Base-by-base conservation (phyloP, 1,284 basidiomycete genomes). In the Pisolithus thermaeus region DNA sequence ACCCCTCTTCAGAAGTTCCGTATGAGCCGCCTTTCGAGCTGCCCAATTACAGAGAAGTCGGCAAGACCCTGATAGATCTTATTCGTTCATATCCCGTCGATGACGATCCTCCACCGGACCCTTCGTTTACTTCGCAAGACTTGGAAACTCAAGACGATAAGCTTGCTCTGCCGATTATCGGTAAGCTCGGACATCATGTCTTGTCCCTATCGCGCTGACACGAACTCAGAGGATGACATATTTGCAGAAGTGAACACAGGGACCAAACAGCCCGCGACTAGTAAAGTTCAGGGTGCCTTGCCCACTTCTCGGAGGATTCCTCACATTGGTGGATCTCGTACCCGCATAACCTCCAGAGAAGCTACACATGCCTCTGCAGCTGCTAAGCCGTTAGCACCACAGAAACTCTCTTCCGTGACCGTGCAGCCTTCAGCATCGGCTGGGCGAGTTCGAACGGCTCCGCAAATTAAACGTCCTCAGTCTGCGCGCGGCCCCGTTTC, bases 1-100 rank as follows among this genome's bases (percentile, higher is more conserved):
- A 44, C 3, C 35, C 2, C 4, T 12, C 7, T 4, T 1, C 53
- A 81, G 81, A 80, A 43, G 56, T 75, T 20, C 68, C 74, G 0
- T 83, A 78, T 52, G 72, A 76, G 39, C 80, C 79, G 7, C 75
- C 75, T 0, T 76, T 83, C 56, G 75, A 77, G 12, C 64, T 84
- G 49, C 82, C 83, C 1, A 63, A 84, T 54, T 84, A 83, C 58
- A 75, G 68, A 52, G 67, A 74, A 47, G 70, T 84, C 3, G 83
- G 82, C 1, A 69, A 70, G 51, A 65, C 61, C 6, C 55, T 83
- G 7, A 65, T 72, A 32, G 61, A 66, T 2, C 61, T 77, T 6
- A 74, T 75, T 22, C 71, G 73, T 42, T 73, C 72, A 7, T 67
- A 66, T 43, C 63, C 62, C 1, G 55, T 68, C 16, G 70, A 77